Conservation (phyloP, 2,329 filamentous ascomycete genomes). For the Calonectria hongkongensis region DNA sequence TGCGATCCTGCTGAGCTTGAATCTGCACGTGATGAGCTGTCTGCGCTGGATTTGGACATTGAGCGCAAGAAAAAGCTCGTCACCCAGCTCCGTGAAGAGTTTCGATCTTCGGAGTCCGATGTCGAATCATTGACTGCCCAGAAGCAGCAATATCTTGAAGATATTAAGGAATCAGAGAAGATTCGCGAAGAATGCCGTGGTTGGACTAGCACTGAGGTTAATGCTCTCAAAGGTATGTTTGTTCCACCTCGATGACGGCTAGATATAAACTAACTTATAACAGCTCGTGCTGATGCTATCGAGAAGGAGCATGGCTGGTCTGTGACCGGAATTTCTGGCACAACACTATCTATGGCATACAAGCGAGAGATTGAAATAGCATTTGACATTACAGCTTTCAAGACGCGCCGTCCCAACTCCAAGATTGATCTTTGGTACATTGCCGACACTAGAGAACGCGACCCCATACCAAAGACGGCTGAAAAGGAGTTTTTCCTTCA, state of each 20-base stretch:
- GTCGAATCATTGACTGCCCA: slow-evolving; percentile 78
- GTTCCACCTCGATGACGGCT: neutral
- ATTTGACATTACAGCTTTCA: slow-evolving; percentile 80
- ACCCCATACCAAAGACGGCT: slow-evolving; percentile 73
- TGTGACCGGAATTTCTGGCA: slow-evolving; percentile 78
- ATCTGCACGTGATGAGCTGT: slow-evolving; percentile 81
- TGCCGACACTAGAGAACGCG: slow-evolving; percentile 72
- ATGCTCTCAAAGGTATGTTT: slow-evolving; percentile 80
- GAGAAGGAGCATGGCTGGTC: slow-evolving; percentile 83
- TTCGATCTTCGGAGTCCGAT: slow-evolving; percentile 79
- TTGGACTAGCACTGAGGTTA: slow-evolving; percentile 90
- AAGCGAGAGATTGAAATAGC: slow-evolving; percentile 82
- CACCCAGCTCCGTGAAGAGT: slow-evolving; percentile 78
- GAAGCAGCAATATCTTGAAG: slow-evolving; percentile 81
- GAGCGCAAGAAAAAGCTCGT: slow-evolving; percentile 81
- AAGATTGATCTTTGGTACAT: slow-evolving; percentile 83
- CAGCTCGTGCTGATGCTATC: slow-evolving; percentile 79
- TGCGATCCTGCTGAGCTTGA: slow-evolving; percentile 88
- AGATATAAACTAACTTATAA: slow-evolving; percentile 23
- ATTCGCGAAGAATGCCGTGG: slow-evolving; percentile 91
- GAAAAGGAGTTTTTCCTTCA: slow-evolving; percentile 86
- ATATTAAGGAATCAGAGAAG: slow-evolving; percentile 89
- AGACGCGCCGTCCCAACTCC: slow-evolving; percentile 65
- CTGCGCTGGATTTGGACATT: slow-evolving; percentile 79
- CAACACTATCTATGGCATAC: slow-evolving; percentile 83